These are phyloP conservation scores for Babesia bigemina DNA, from an alignment of 169 alveolate species.

Conservation along the genomic window DNA sequence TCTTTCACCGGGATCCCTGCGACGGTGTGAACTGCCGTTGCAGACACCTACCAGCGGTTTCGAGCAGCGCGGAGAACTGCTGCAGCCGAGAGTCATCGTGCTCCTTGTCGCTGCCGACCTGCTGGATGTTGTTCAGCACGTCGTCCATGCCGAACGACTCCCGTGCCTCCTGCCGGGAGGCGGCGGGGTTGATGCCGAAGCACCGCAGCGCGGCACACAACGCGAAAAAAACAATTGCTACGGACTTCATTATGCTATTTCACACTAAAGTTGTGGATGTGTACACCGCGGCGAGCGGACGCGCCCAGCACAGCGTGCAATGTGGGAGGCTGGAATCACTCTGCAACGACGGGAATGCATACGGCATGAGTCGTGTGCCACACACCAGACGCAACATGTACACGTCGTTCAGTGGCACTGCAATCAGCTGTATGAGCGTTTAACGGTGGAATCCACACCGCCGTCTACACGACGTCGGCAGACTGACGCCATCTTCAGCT, in stretches of 20 bases:
- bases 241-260: constrained; percentile 1
- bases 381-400: background rate
- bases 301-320: background rate
- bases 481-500: too few species aligned
- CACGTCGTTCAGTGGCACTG: too few species aligned
- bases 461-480: too few species aligned
- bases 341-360: background rate
- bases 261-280: background rate
- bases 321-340: background rate
- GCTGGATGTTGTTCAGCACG: background rate
- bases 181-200: constrained; percentile 4
- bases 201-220: background rate
- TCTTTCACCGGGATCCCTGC: constrained; percentile 11
- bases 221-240: background rate
- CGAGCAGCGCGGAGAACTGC: background rate
- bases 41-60: constrained; percentile 10
- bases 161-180: constrained; percentile 8
- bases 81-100: background rate
- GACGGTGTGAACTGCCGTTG: background rate
- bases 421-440: too few species aligned
- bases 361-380: background rate
- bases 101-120: background rate
- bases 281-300: too few species aligned
- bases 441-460: too few species aligned
- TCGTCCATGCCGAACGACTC: constrained; percentile 26